Evolutionary conservation across 495 filamentous ascomycete genomes (phyloP), one percentile per base, ranked within the genome.

Genomic region (Podospora pseudopauciseta): DNA sequence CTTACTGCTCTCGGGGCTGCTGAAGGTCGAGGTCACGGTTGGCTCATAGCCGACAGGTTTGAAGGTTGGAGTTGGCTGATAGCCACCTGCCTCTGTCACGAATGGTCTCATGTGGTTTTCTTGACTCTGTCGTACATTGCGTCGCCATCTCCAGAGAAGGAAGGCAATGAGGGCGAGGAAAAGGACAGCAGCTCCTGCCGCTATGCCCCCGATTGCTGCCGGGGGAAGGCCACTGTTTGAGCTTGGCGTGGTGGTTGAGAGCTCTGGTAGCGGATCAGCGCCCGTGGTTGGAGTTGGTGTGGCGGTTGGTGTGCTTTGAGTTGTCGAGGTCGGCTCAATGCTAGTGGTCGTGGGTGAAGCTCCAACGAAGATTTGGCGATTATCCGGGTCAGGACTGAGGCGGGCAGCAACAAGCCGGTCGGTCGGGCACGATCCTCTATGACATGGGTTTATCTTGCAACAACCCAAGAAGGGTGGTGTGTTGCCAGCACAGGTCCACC

Each of bases 391-490:
- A 5, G 65, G 6, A 19, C 61, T 71, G 3, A 73, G 28, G 23
- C 13, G 65, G 4, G 73, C 71, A 1, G 65, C 79, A 81, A 30
- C 65, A 23, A 80, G 68, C 19, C 71, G 61, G 2, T 65, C 65
- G 2, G 32, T 55, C 23, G 72, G 61, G 60, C 78, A 80, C 1
- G 72, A 73, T 2, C 49, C 66, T 1, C 68, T 53, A 3, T 30
- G 19, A 56, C 78, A 80, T 23, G 76, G 72, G 65, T 78, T 72
- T 7, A 27, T 67, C 9, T 61, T 62, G 55, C 78, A 80, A 63
- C 78, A 80, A 2, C 78, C 78, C 65, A 80, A 62, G 56, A 80
- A 80, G 2, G 64, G 71, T 11, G 77, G 78, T 5, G 16, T 26
- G 3, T 65, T 65, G 39, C 58, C 16, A 53, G 63, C 58, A 68